Percentiles rank a stretch among this genome's conserved stretches.
phyloP scores from a whole-genome alignment of 2,329 filamentous ascomycete genomes.

The Ceratocystis huliohia region DNA sequence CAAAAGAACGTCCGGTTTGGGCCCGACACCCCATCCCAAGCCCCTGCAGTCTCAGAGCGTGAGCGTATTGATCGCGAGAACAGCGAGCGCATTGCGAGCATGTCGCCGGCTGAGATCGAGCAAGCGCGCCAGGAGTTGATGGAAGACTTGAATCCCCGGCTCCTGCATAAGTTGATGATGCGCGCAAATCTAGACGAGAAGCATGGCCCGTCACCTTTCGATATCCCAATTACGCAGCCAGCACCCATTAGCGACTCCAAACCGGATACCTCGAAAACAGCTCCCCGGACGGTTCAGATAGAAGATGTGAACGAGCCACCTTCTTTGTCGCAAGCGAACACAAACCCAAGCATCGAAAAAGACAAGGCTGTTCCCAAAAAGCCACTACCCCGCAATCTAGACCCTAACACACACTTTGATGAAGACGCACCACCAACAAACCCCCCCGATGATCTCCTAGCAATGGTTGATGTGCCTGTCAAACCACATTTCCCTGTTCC shows the following conservation, averaged over 20 bases:
- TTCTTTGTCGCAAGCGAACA: neutral
- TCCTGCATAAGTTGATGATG: slow-evolving; percentile 65
- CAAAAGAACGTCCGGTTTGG: slow-evolving; percentile 17
- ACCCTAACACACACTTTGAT: slow-evolving; percentile 26
- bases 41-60: slow-evolving; percentile 41
- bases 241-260: neutral
- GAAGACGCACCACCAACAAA: slow-evolving; percentile 34
- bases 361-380: neutral
- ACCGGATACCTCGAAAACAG: slow-evolving; percentile 21
- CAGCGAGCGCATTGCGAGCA: slow-evolving; percentile 53
- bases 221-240: slow-evolving; percentile 23
- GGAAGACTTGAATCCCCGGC: slow-evolving; percentile 56
- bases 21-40: slow-evolving; percentile 25
- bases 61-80: slow-evolving; percentile 74
- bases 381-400: slow-evolving; percentile 21
- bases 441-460: slow-evolving; percentile 33
- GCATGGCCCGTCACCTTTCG: slow-evolving; percentile 34
- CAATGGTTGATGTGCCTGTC: slow-evolving; percentile 31
- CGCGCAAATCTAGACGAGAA: slow-evolving; percentile 62
- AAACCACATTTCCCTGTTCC: slow-evolving; percentile 51
- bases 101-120: slow-evolving; percentile 73
- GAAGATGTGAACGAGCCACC: slow-evolving; percentile 25
- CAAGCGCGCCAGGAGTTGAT: slow-evolving; percentile 71
- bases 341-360: neutral
- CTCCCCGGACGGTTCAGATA: slow-evolving; percentile 26